Percentiles rank a stretch among this genome's conserved stretches.
Conservation (phyloP, 192 early-diverging fungal species). For the Backusella liffmaniae region DNA sequence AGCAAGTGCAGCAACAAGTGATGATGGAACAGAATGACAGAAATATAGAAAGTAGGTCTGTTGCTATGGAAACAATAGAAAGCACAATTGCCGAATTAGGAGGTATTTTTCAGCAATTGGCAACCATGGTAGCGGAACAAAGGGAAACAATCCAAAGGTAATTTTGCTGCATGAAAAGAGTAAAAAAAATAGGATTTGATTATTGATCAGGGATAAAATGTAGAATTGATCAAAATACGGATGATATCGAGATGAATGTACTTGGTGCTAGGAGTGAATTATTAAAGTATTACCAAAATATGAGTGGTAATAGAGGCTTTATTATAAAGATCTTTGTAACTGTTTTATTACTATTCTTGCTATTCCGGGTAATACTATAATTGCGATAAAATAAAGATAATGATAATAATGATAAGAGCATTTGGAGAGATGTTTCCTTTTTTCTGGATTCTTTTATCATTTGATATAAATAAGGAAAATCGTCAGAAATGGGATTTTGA, state of each 20-base stretch:
- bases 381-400: conserved; percentile 26
- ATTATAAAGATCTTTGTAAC: conserved; percentile 95
- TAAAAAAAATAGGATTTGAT: not conserved
- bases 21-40: conserved; percentile 65
- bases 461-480: not conserved
- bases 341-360: conserved; percentile 82
- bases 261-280: conserved; percentile 87
- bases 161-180: not conserved
- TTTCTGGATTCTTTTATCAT: not conserved
- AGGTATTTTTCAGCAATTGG: conserved; percentile 84
- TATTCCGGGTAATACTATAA: conserved; percentile 52
- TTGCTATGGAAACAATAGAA: conserved; percentile 95
- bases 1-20: conserved; percentile 62
- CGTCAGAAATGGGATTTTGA: not conserved
- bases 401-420: conserved; percentile 19
- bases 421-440: not conserved
- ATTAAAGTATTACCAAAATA: conserved; percentile 86
- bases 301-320: conserved; percentile 93
- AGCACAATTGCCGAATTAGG: conserved; percentile 96
- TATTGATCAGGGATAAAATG: not conserved
- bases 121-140: conserved; percentile 82
- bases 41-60: conserved; percentile 84
- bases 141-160: conserved; percentile 79
- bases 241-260: conserved; percentile 90
- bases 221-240: conserved; percentile 92